Conservation (phyloP, 805 yeast species). For the Barnettozyma vustinii region DNA sequence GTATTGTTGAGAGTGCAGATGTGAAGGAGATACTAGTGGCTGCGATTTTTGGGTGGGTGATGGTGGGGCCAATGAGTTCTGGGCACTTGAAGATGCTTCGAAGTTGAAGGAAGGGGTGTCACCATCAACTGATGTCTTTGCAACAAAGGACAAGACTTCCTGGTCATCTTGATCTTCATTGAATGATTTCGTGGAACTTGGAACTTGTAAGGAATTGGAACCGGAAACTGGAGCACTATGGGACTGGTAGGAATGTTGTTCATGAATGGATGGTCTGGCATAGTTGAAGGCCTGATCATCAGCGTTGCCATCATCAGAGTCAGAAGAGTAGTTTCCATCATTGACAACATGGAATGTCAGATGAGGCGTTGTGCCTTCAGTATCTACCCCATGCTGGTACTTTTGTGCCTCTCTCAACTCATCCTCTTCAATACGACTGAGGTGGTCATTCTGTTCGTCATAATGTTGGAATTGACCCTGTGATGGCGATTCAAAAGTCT, state of each 20-base stretch:
- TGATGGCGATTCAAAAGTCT: neutral
- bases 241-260: neutral
- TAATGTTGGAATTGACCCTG: neutral
- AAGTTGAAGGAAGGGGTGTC: constrained; percentile 19
- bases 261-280: neutral
- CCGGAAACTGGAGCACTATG: neutral
- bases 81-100: constrained; percentile 5
- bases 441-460: neutral
- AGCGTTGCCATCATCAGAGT: constrained; percentile 13
- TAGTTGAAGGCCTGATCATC: neutral
- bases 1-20: constrained; percentile 3
- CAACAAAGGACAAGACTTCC: constrained; percentile 29
- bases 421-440: neutral
- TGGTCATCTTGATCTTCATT: constrained; percentile 10
- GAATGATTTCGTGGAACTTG: neutral
- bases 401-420: neutral
- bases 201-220: constrained; percentile 13
- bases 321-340: constrained; percentile 23
- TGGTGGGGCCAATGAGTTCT: neutral
- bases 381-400: constrained; percentile 1
- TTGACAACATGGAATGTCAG: constrained; percentile 25
- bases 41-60: neutral
- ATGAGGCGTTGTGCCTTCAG: constrained; percentile 3
- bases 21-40: constrained; percentile 6
- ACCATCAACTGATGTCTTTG: constrained; percentile 29